A percentile compares a stretch with the other conserved stretches of the same genome.
Evolutionary conservation across 148 eudicot species (phyloP).

Genomic region (Cornus suecica): DNA sequence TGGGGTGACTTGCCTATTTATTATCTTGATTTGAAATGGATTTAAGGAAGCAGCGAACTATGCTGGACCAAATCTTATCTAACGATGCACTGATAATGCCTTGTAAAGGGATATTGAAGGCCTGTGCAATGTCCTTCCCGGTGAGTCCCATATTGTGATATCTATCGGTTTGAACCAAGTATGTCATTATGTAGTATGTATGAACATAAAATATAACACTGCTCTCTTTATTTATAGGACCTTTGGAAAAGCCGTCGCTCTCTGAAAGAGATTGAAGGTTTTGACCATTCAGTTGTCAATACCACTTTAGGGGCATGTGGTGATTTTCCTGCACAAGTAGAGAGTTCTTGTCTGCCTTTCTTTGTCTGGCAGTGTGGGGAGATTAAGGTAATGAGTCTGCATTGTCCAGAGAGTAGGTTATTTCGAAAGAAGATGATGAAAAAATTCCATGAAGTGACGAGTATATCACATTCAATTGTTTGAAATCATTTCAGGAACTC

Average conservation of each 20-base stretch:
- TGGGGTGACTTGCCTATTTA: not conserved
- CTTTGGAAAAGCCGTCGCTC: conserved; percentile 82
- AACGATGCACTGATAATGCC: conserved; percentile 63
- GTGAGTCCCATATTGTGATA: conserved; percentile 36
- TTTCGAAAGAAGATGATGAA: not conserved
- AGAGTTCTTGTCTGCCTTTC: conserved; percentile 64
- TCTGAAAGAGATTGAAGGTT: conserved; percentile 71
- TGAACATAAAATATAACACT: conserved; percentile 2
- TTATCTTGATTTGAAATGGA: conserved; percentile 13
- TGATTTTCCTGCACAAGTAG: conserved; percentile 42
- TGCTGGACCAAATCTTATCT: conserved; percentile 56
- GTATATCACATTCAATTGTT: conserved; percentile 1
- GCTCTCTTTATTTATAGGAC: conserved; percentile 42
- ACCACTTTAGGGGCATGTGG: conserved; percentile 73
- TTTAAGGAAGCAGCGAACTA: conserved; percentile 74
- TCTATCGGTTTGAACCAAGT: conserved; percentile 4
- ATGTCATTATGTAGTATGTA: not conserved
- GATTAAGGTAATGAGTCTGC: conserved; percentile 45
- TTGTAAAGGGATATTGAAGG: conserved; percentile 71
- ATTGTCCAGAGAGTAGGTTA: not conserved
- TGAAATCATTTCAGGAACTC: conserved; percentile 46
- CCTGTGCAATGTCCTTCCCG: conserved; percentile 83
- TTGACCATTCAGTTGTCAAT: conserved; percentile 70
- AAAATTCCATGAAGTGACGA: not conserved
- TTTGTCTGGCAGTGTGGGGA: conserved; percentile 84